A percentile compares a stretch with the other conserved stretches of the same genome.
Conservation (phyloP, 2,329 filamentous ascomycete genomes). For the Fusarium concolor region DNA sequence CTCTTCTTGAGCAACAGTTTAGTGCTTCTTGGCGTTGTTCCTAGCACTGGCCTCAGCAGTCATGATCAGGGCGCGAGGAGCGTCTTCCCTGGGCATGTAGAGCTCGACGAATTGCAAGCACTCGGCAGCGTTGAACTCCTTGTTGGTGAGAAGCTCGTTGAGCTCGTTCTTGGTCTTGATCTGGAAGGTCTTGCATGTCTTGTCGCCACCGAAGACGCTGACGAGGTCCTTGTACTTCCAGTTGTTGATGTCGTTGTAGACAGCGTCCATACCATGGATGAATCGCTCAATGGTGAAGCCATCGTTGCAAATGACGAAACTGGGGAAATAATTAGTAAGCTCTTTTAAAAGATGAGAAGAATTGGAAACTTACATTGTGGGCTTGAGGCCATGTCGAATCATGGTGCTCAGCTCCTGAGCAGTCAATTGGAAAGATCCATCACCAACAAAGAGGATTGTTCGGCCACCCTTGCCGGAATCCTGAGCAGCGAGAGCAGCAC, state of each 20-base stretch:
- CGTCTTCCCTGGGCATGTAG: conserved; percentile 83
- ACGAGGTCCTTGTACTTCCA: conserved; percentile 81
- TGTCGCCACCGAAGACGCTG: conserved; percentile 73
- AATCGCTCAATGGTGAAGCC: conserved; percentile 91
- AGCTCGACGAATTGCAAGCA: conserved; percentile 80
- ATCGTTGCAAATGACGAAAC: conserved; percentile 87
- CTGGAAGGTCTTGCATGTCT: conserved; percentile 70
- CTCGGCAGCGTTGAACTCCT: conserved; percentile 69
- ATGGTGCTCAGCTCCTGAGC: conserved; percentile 88
- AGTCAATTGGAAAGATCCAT: conserved; percentile 87
- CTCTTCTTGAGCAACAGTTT: conserved; percentile 14
- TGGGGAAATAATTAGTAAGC: conserved; percentile 48
- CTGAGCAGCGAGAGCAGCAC: conserved; percentile 78
- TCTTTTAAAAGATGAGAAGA: neutral
- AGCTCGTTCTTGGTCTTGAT: conserved; percentile 78
- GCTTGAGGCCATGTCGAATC: conserved; percentile 77
- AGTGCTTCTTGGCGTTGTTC: conserved; percentile 67
- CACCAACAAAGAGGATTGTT: conserved; percentile 88
- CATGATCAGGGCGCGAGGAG: conserved; percentile 74
- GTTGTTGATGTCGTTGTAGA: conserved; percentile 82
- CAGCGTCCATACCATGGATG: conserved; percentile 84
- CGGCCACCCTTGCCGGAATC: conserved; percentile 70
- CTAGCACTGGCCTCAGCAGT: conserved; percentile 78
- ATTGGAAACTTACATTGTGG: conserved; percentile 74
- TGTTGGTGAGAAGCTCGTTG: conserved; percentile 71